Evolutionary conservation across 768 basidiomycete species (phyloP).

Genomic region (Auricularia sp.): DNA sequence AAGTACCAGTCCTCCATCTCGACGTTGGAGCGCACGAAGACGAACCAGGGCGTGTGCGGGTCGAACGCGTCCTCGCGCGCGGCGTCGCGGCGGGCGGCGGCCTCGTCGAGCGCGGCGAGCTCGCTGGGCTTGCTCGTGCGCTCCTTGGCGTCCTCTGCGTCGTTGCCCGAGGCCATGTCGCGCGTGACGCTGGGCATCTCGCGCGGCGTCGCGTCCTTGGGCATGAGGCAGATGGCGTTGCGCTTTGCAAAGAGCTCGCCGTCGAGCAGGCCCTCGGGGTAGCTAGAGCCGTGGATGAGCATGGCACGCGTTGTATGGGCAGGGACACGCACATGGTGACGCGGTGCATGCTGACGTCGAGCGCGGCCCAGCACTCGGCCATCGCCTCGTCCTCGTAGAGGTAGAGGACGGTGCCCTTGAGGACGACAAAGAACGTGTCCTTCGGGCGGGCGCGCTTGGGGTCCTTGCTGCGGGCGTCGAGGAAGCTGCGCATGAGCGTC

Average conservation of each 20-base stretch:
- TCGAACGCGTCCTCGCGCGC: conserved; percentile 44
- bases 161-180: conserved; percentile 36
- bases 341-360: conserved; percentile 72
- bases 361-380: conserved; percentile 84
- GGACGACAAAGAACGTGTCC: conserved; percentile 86
- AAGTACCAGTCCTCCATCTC: conserved; percentile 99
- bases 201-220: conserved; percentile 30
- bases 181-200: conserved; percentile 41
- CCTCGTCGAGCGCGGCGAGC: conserved; percentile 25
- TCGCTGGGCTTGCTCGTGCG: conserved; percentile 29
- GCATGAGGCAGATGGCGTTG: conserved; percentile 74
- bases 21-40: conserved; percentile 78
- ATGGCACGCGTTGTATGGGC: background rate
- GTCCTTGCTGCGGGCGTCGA: conserved; percentile 77
- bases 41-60: conserved; percentile 71
- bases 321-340: conserved; percentile 43
- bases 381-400: conserved; percentile 89
- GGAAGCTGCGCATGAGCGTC: conserved; percentile 65
- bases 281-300: background rate
- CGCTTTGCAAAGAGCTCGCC: conserved; percentile 87
- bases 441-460: conserved; percentile 76
- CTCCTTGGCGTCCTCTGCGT: conserved; percentile 17
- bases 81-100: conserved; percentile 22
- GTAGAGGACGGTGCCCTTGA: conserved; percentile 87
- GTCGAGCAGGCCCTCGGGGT: conserved; percentile 61